These are phyloP conservation scores for Digitaria exilis DNA, from an alignment of 202 grass and related monocot species.

Conservation along the genomic window DNA sequence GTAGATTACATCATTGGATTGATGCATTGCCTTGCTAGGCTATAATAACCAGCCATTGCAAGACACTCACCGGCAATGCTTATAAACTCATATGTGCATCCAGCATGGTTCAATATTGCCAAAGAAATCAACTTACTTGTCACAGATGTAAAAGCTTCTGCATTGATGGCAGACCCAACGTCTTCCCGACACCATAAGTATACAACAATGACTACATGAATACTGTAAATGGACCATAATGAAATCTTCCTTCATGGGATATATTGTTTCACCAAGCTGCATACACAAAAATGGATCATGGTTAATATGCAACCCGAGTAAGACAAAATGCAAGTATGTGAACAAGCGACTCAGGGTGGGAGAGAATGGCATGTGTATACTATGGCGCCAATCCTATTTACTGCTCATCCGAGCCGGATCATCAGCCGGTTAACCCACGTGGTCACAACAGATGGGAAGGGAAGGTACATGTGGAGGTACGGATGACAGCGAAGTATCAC, in stretches of 20 bases:
- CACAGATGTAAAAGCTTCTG: slow-evolving; percentile 88
- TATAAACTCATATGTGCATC: not conserved
- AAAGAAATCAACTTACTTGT: slow-evolving; percentile 67
- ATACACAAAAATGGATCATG: slow-evolving; percentile 47
- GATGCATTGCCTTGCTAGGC: not conserved
- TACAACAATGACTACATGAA: slow-evolving; percentile 85
- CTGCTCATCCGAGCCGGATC: too few relatives aligned
- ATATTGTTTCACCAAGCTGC: slow-evolving; percentile 95
- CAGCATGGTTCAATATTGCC: slow-evolving; percentile 20
- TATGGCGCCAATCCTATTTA: not conserved
- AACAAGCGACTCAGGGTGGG: not conserved
- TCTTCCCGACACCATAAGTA: slow-evolving; percentile 88
- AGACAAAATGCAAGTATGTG: slow-evolving; percentile 29
- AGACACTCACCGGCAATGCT: not conserved
- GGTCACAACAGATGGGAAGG: too few relatives aligned
- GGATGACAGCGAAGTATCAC: not conserved
- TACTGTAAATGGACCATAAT: slow-evolving; percentile 99
- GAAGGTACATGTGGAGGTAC: too few relatives aligned
- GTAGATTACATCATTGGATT: slow-evolving; percentile 7
- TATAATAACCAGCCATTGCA: not conserved
- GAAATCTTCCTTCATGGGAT: slow-evolving; percentile 99
- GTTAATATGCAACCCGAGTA: slow-evolving; percentile 29
- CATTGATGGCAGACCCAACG: slow-evolving; percentile 95
- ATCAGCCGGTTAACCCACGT: too few relatives aligned
- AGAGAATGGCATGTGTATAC: not conserved